Evolutionary conservation across 352 stramenopile genomes (phyloP).

Genomic region (Labyrinthula sp.): DNA sequence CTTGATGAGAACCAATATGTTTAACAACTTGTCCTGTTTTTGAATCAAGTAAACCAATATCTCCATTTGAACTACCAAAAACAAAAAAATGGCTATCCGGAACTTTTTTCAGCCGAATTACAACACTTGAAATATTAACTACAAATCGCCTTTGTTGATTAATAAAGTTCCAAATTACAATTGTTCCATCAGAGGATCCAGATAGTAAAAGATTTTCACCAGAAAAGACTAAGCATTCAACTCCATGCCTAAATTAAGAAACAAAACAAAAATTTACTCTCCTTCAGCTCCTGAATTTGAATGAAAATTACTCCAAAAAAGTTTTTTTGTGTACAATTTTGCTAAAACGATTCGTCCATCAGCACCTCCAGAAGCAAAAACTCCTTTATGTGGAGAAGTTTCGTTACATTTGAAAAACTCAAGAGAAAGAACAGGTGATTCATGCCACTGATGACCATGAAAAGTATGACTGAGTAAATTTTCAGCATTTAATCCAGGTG

Average conservation of each 20-base stretch:
- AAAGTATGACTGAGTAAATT: constrained; percentile 67
- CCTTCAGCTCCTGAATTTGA: constrained; percentile 43
- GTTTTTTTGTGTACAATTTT: constrained; percentile 72
- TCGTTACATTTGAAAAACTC: constrained; percentile 63
- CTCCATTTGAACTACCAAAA: constrained; percentile 56
- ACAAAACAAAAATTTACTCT: background rate
- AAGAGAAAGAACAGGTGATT: constrained; percentile 67
- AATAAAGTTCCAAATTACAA: constrained; percentile 85
- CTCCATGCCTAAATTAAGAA: constrained; percentile 35
- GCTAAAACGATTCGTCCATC: constrained; percentile 72
- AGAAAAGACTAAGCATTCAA: constrained; percentile 39
- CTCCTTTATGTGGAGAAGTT: constrained; percentile 65
- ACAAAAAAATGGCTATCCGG: constrained; percentile 56
- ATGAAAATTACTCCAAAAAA: constrained; percentile 68
- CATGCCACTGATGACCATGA: constrained; percentile 54
- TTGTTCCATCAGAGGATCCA: constrained; percentile 65
- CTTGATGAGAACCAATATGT: constrained; percentile 54
- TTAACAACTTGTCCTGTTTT: constrained; percentile 52
- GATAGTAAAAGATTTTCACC: constrained; percentile 58
- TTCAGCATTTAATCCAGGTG: constrained; percentile 83
- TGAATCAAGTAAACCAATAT: constrained; percentile 69
- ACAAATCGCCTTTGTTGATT: constrained; percentile 50
- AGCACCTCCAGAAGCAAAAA: constrained; percentile 70
- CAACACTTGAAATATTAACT: constrained; percentile 55
- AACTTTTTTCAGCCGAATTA: constrained; percentile 70